A percentile compares a stretch with the other conserved stretches of the same genome.
These are phyloP conservation scores for Cercophora newfieldiana DNA, from an alignment of 495 filamentous ascomycete genomes.

Conservation along the genomic window DNA sequence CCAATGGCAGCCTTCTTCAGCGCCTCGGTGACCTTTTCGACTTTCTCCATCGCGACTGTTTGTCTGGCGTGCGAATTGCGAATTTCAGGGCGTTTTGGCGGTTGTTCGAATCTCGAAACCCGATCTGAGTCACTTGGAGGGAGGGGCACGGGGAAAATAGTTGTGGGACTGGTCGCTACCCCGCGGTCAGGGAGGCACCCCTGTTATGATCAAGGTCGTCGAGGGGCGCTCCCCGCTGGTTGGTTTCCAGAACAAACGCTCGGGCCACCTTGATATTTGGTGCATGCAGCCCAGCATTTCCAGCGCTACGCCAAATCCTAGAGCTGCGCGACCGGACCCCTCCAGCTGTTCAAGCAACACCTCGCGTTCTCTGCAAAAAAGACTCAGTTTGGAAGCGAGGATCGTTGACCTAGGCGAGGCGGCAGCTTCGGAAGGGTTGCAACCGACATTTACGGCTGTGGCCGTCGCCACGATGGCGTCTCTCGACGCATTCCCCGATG, in stretches of 20 bases:
- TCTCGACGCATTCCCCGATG: conserved; percentile 60
- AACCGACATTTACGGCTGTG: background rate
- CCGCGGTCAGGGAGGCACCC: conserved; percentile 12
- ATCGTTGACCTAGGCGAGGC: background rate
- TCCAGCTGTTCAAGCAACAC: background rate
- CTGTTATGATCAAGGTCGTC: conserved; percentile 3
- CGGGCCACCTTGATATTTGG: conserved; percentile 6
- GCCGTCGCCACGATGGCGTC: conserved; percentile 27
- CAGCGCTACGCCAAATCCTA: background rate
- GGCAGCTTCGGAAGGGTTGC: background rate
- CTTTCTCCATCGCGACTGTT: conserved; percentile 30
- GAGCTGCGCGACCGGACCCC: background rate
- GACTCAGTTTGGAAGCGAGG: background rate
- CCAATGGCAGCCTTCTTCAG: conserved; percentile 36
- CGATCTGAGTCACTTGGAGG: conserved; percentile 32
- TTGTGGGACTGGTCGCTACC: conserved; percentile 17
- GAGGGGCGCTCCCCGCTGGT: background rate
- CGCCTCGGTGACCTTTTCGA: conserved; percentile 37
- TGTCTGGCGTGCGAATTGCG: background rate
- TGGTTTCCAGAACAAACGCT: background rate
- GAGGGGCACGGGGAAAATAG: conserved; percentile 19
- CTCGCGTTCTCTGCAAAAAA: background rate
- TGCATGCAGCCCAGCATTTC: background rate
- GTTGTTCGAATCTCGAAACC: conserved; percentile 23
- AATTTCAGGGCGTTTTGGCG: background rate